Percentiles rank a stretch among this genome's conserved stretches.
Conservation (phyloP, 495 filamentous ascomycete genomes). For the Cercophora sp. region DNA sequence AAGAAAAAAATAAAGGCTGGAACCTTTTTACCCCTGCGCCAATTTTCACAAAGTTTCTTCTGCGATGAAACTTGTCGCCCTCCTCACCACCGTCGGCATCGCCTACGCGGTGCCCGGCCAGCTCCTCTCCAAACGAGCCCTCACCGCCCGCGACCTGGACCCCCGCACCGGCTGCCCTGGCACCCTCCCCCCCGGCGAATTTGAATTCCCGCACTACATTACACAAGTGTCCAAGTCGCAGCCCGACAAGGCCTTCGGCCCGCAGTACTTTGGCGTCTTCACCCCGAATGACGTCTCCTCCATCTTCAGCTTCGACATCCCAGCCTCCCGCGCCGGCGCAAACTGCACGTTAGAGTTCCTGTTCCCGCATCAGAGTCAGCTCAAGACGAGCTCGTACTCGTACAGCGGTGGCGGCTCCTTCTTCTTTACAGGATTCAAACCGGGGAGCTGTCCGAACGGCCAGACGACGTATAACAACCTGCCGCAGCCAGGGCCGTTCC, state of each 20-base stretch:
- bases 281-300: not conserved
- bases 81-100: too few relatives aligned
- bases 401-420: conserved; percentile 2
- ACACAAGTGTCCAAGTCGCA: not conserved
- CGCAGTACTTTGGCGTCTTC: conserved; percentile 4
- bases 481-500: not conserved
- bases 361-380: not conserved
- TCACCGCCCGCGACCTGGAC: not conserved
- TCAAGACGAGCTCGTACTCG: conserved; percentile 1
- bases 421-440: not conserved
- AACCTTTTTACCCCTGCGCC: too few relatives aligned
- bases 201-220: conserved; percentile 1
- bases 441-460: not conserved
- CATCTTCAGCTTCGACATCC: conserved; percentile 1
- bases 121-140: not conserved
- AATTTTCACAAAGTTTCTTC: too few relatives aligned
- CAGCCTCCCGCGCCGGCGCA: not conserved
- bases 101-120: not conserved
- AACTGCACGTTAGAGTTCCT: conserved; percentile 2
- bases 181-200: not conserved
- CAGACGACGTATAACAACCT: conserved; percentile 2
- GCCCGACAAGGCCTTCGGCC: not conserved
- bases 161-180: not conserved
- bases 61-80: too few relatives aligned
- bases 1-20: too few relatives aligned